phyloP scores from a whole-genome alignment of 352 stramenopile species.

The Lagenidium giganteum region DNA sequence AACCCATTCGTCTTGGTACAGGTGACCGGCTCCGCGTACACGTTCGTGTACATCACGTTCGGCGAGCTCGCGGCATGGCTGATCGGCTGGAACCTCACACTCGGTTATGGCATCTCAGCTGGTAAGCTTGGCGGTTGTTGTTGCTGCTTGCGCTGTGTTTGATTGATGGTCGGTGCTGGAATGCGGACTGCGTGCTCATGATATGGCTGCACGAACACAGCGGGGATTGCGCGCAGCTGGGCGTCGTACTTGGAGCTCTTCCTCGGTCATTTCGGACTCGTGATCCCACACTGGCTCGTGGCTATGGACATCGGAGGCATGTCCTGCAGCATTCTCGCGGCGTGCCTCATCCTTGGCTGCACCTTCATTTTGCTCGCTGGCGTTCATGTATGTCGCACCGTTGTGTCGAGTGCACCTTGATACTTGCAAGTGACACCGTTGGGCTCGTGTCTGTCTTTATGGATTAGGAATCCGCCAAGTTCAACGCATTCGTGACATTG shows the following conservation, averaged over 20 bases:
- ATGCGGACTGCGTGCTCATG: no score
- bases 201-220: no score
- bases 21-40: conserved; percentile 81
- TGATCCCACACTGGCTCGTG: conserved; percentile 46
- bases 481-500: conserved; percentile 79
- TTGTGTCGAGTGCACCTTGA: no score
- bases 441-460: no score
- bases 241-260: conserved; percentile 72
- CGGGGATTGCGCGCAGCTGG: conserved; percentile 85
- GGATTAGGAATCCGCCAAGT: conserved; percentile 85
- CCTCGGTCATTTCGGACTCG: conserved; percentile 45
- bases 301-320: conserved; percentile 30
- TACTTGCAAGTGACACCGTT: no score
- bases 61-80: conserved; percentile 80
- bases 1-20: conserved; percentile 9
- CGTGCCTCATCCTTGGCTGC: conserved; percentile 66
- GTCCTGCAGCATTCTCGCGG: conserved; percentile 62
- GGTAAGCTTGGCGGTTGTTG: conserved; percentile 17
- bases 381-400: conserved; percentile 57
- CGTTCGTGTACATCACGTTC: conserved; percentile 80
- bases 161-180: background rate
- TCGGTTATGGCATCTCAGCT: conserved; percentile 87
- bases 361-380: conserved; percentile 76
- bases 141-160: background rate
- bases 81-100: conserved; percentile 87